These are phyloP conservation scores for Plasmodium knowlesi DNA, from an alignment of 169 alveolate genomes.

Conservation along the genomic window DNA sequence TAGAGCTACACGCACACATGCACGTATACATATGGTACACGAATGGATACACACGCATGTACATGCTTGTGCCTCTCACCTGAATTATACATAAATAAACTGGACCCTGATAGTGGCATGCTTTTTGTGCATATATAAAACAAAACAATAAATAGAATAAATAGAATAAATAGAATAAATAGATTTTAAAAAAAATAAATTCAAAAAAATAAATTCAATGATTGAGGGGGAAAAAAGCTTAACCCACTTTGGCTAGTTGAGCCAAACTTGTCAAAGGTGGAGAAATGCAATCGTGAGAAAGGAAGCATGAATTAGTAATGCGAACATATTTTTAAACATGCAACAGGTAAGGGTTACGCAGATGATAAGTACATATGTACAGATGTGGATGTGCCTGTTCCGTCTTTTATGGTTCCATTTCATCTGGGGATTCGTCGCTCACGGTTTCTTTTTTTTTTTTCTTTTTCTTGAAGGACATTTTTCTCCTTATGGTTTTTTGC, in stretches of 20 bases:
- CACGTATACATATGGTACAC: neutral
- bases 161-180: neutral
- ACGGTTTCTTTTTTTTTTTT: conserved; percentile 26
- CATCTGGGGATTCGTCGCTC: neutral
- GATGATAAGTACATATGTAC: neutral
- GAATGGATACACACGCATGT: conserved; percentile 12
- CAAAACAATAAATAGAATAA: conserved; percentile 13
- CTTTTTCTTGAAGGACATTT: conserved; percentile 55
- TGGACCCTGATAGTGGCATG: neutral
- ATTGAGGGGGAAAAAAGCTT: neutral
- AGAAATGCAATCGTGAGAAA: neutral
- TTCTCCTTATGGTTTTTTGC: conserved; percentile 64
- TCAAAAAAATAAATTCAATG: neutral
- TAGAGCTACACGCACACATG: neutral
- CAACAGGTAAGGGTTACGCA: neutral
- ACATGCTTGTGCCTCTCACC: neutral
- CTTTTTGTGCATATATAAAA: neutral
- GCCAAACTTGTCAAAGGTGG: neutral
- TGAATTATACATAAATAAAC: conserved; percentile 5
- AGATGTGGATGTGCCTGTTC: neutral
- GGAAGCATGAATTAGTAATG: neutral
- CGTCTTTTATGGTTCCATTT: conserved; percentile 16
- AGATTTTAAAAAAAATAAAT: neutral
- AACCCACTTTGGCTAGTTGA: neutral
- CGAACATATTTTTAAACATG: neutral